A percentile compares a stretch with the other conserved stretches of the same genome.
Evolutionary conservation across 139 green algal genomes (phyloP).

Genomic region (Chlamydomonas sp.): DNA sequence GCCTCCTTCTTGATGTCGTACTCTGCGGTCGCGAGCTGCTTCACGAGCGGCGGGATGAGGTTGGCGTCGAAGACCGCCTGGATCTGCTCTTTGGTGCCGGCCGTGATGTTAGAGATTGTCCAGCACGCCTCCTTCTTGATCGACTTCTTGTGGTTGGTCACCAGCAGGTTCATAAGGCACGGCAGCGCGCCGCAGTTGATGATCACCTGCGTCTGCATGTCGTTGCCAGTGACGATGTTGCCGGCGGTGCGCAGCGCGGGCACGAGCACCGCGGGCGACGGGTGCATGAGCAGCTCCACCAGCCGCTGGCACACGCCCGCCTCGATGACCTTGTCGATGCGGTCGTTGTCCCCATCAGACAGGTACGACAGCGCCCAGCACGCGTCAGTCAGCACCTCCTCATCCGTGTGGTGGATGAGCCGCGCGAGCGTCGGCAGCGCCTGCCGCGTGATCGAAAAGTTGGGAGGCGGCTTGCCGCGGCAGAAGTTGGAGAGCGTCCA

Average conservation of each 20-base stretch:
- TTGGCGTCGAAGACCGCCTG: slow-evolving; percentile 84
- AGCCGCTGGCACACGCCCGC: slow-evolving; percentile 84
- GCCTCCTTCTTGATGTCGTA: slow-evolving; percentile 99
- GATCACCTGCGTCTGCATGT: slow-evolving; percentile 92
- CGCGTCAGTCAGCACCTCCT: slow-evolving; percentile 98
- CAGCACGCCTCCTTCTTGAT: slow-evolving; percentile 99
- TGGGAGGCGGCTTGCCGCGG: slow-evolving; percentile 85
- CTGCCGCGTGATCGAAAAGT: slow-evolving; percentile 73
- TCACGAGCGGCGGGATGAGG: slow-evolving; percentile 85
- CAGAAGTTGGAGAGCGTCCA: slow-evolving; percentile 99
- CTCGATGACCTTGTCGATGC: slow-evolving; percentile 97
- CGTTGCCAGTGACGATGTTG: slow-evolving; percentile 98
- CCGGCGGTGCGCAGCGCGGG: slow-evolving; percentile 95
- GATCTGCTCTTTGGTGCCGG: slow-evolving; percentile 93
- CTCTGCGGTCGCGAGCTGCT: slow-evolving; percentile 83
- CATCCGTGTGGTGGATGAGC: slow-evolving; percentile 88
- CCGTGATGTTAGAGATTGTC: slow-evolving; percentile 99
- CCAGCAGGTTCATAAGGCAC: slow-evolving; percentile 45
- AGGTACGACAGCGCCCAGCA: slow-evolving; percentile 99
- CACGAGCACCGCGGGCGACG: slow-evolving; percentile 74
- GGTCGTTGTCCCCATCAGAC: slow-evolving; percentile 96
- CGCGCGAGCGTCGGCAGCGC: slow-evolving; percentile 84
- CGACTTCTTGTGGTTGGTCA: slow-evolving; percentile 60
- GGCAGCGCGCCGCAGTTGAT: slow-evolving; percentile 94
- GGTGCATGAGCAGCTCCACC: slow-evolving; percentile 54